A percentile compares a stretch with the other conserved stretches of the same genome.
phyloP scores from a whole-genome alignment of 2,329 filamentous ascomycete genomes.

The Elsinoe perseae region DNA sequence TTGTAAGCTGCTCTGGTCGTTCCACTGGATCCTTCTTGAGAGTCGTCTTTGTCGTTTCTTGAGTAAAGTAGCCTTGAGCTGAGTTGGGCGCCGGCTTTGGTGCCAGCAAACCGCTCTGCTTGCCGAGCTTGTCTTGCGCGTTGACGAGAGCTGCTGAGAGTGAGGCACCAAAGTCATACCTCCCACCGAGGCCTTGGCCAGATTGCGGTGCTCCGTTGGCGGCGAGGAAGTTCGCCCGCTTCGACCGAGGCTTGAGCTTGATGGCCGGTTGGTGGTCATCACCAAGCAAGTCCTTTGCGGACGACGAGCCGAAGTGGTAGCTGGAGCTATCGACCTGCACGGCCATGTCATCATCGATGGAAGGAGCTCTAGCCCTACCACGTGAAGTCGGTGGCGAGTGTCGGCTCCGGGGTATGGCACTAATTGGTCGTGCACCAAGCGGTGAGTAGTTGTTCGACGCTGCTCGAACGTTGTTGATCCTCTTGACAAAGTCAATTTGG shows the following conservation, averaged over 20 bases:
- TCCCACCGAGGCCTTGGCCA: conserved; percentile 68
- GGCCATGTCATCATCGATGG: conserved; percentile 63
- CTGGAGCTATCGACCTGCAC: conserved; percentile 42
- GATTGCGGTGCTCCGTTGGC: conserved; percentile 38
- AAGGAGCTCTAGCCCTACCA: conserved; percentile 33
- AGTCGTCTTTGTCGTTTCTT: conserved; percentile 40
- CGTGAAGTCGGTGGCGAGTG: conserved; percentile 39
- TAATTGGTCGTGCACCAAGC: conserved; percentile 41
- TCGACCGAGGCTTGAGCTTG: conserved; percentile 63
- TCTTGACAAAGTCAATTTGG: conserved; percentile 87
- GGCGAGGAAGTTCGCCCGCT: conserved; percentile 49
- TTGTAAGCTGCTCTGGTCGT: conserved; percentile 48
- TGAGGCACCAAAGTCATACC: conserved; percentile 95
- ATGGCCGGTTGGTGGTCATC: conserved; percentile 52
- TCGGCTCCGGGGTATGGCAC: conserved; percentile 43
- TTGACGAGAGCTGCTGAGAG: conserved; percentile 72
- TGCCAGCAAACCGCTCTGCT: conserved; percentile 44
- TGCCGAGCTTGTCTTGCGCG: conserved; percentile 56
- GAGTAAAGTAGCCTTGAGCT: conserved; percentile 18
- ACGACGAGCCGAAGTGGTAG: conserved; percentile 37
- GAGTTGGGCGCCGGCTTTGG: conserved; percentile 15
- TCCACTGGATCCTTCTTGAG: conserved; percentile 23
- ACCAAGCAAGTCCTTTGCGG: conserved; percentile 45
- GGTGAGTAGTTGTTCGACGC: conserved; percentile 35
- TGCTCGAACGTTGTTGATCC: conserved; percentile 44